These are phyloP conservation scores for Umbelopsis sp. DNA, from an alignment of 371 early-diverging fungal genomes.

Conservation along the genomic window DNA sequence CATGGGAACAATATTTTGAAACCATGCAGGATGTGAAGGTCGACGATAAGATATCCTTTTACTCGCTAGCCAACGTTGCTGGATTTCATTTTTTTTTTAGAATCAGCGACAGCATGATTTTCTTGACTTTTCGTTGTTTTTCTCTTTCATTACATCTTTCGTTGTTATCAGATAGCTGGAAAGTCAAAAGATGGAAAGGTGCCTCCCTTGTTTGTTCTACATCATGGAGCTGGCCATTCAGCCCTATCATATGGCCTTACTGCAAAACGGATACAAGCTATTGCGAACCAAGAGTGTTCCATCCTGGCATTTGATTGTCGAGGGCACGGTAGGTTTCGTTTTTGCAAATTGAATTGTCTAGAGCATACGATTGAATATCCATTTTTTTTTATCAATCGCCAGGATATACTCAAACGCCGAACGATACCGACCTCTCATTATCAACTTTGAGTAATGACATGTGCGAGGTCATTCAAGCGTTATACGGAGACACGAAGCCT, in stretches of 20 bases:
- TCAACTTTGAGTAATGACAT: constrained; percentile 62
- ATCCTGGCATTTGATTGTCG: constrained; percentile 78
- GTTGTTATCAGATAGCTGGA: constrained; percentile 35
- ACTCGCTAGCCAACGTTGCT: not conserved
- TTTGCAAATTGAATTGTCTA: not conserved
- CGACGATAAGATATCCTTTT: constrained; percentile 40
- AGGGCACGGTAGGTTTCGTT: constrained; percentile 73
- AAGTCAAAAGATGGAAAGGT: constrained; percentile 23
- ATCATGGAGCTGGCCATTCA: constrained; percentile 91
- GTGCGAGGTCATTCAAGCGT: constrained; percentile 45
- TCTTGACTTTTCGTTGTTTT: constrained; percentile 9
- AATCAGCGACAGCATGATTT: not conserved
- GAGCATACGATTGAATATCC: not conserved
- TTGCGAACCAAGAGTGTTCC: constrained; percentile 47
- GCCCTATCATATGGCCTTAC: constrained; percentile 79
- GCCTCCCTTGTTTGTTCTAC: constrained; percentile 78
- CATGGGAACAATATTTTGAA: constrained; percentile 48
- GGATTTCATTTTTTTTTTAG: not conserved
- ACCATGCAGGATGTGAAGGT: constrained; percentile 31
- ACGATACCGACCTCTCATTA: constrained; percentile 66
- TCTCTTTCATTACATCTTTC: constrained; percentile 29
- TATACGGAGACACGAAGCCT: constrained; percentile 35
- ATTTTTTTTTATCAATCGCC: not conserved
- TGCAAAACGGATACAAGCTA: constrained; percentile 51
- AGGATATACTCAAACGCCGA: constrained; percentile 55